Percentiles rank a stretch among this genome's conserved stretches.
These are phyloP conservation scores for Liriodendron chinense DNA, from an alignment of 164 flowering plant genomes.

Conservation along the genomic window DNA sequence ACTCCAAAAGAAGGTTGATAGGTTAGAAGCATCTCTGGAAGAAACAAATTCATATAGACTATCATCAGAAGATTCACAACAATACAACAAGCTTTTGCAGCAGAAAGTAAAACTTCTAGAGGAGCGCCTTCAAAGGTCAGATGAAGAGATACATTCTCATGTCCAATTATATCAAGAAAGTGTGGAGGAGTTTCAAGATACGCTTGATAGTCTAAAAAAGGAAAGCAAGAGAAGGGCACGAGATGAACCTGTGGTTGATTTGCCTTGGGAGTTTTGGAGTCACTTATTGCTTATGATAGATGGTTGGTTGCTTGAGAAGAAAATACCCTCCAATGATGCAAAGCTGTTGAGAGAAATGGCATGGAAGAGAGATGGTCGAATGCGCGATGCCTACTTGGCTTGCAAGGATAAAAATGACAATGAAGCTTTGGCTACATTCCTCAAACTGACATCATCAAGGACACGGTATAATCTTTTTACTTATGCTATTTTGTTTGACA, in stretches of 20 bases:
- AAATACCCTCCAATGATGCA: slow-evolving; percentile 62
- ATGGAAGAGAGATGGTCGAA: slow-evolving; percentile 71
- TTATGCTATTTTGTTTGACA: neutral
- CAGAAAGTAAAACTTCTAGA: slow-evolving; percentile 74
- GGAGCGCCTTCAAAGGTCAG: slow-evolving; percentile 80
- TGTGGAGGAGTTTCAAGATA: slow-evolving; percentile 75
- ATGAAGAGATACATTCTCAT: slow-evolving; percentile 74
- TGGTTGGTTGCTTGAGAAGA: slow-evolving; percentile 92
- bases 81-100: slow-evolving; percentile 68
- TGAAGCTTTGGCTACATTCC: slow-evolving; percentile 52
- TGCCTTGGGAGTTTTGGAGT: slow-evolving; percentile 97
- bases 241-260: slow-evolving; percentile 64
- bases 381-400: slow-evolving; percentile 59
- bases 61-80: slow-evolving; percentile 64
- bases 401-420: slow-evolving; percentile 64
- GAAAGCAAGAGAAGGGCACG: slow-evolving; percentile 59
- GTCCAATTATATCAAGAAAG: slow-evolving; percentile 81
- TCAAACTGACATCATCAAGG: slow-evolving; percentile 52
- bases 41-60: slow-evolving; percentile 55
- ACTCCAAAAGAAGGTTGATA: slow-evolving; percentile 74
- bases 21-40: slow-evolving; percentile 70
- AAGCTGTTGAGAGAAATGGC: slow-evolving; percentile 73
- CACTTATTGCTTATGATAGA: slow-evolving; percentile 69
- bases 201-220: slow-evolving; percentile 59
- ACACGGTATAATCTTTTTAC: slow-evolving; percentile 40